Percentiles rank a stretch among this genome's conserved stretches.
phyloP scores from a whole-genome alignment of 176 grass and related monocot genomes.

The Cenchrus fungigraminus region DNA sequence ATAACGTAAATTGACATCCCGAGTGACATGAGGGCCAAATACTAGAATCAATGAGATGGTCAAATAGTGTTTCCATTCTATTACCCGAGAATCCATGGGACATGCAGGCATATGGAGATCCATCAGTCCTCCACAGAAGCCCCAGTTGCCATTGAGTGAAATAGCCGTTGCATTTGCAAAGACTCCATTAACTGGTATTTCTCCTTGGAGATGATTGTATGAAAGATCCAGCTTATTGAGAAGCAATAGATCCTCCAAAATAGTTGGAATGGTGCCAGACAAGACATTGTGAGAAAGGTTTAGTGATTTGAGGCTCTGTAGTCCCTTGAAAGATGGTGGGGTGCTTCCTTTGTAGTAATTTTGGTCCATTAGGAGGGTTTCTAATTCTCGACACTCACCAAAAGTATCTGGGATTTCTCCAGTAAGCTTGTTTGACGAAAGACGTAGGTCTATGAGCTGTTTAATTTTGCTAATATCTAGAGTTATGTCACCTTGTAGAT shows the following conservation, averaged over 20 bases:
- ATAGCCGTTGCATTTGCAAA: neutral
- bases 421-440: conserved; percentile 46
- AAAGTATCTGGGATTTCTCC: conserved; percentile 35
- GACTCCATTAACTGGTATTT: neutral
- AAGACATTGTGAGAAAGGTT: neutral
- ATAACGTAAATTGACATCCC: too few relatives aligned
- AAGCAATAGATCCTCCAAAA: neutral
- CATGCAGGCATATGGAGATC: neutral
- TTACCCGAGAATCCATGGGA: neutral
- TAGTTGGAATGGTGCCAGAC: neutral
- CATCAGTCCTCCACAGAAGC: neutral
- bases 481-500: too few relatives aligned
- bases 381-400: conserved; percentile 23
- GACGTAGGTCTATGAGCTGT: conserved; percentile 18
- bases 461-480: neutral
- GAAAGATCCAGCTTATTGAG: neutral
- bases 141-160: neutral
- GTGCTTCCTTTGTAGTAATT: conserved; percentile 47
- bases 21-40: too few relatives aligned
- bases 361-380: conserved; percentile 32
- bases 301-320: neutral
- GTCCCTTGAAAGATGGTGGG: neutral
- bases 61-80: neutral
- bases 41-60: too few relatives aligned
- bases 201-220: neutral